Evolutionary conservation across 2,329 filamentous ascomycete species (phyloP).

Genomic region (Penicillium concentricum): DNA sequence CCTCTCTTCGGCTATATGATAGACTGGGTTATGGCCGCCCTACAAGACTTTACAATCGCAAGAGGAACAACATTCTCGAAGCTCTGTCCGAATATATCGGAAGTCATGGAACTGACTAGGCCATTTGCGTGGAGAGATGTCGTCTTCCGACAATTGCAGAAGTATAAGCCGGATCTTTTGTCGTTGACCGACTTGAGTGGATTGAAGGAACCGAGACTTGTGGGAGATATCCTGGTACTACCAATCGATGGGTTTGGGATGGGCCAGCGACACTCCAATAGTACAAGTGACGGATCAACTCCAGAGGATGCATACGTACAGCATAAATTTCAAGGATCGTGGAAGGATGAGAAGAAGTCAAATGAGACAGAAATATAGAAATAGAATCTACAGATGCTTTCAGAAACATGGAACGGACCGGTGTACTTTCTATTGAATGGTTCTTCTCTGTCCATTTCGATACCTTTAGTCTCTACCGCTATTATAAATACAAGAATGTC

Average conservation of each 20-base stretch:
- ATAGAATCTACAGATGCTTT: background rate
- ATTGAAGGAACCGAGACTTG: background rate
- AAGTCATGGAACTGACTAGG: background rate
- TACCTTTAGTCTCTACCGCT: background rate
- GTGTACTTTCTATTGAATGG: background rate
- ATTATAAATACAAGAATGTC: too few species aligned
- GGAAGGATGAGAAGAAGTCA: background rate
- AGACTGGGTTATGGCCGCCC: background rate
- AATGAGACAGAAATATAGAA: background rate
- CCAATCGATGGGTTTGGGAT: background rate
- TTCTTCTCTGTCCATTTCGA: background rate
- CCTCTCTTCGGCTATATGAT: too few species aligned
- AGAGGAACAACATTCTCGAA: background rate
- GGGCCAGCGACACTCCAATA: background rate
- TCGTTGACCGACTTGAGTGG: background rate
- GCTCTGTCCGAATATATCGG: background rate
- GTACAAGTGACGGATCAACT: background rate
- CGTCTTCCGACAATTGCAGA: background rate
- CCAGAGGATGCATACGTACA: background rate
- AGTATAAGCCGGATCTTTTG: background rate
- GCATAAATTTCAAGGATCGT: background rate
- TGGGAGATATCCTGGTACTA: background rate
- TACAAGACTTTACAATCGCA: background rate
- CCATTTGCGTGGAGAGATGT: background rate
- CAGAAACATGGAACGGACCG: background rate